These are phyloP conservation scores for Insectozyma bohioensis DNA, from an alignment of 1,139 yeast genomes.

Conservation along the genomic window DNA sequence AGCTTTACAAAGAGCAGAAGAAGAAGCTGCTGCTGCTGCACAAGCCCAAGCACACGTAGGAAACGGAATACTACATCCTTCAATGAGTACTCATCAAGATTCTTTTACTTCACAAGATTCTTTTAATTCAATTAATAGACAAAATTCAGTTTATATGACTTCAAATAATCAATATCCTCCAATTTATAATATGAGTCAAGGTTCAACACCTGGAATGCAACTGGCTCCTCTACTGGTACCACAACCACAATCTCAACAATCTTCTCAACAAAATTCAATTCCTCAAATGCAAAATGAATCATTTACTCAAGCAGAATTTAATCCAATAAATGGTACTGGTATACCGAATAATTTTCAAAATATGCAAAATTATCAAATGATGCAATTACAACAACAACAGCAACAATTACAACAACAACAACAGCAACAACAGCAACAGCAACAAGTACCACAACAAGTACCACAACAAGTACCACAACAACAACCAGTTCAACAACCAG, in stretches of 20 bases:
- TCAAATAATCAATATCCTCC: constrained; percentile 11
- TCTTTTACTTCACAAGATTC: constrained; percentile 19
- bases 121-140: constrained; percentile 17
- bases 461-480: constrained; percentile 20
- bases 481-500: constrained; percentile 17
- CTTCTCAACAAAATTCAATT: constrained; percentile 5
- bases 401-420: constrained; percentile 16
- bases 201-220: constrained; percentile 15
- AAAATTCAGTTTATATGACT: constrained; percentile 11
- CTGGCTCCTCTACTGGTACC: constrained; percentile 24
- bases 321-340: constrained; percentile 15
- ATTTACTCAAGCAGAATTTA: constrained; percentile 30
- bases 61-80: constrained; percentile 1
- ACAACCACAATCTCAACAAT: constrained; percentile 11
- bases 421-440: constrained; percentile 16
- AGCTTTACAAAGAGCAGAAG: constrained; percentile 16
- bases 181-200: constrained; percentile 10
- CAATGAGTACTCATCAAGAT: constrained; percentile 6
- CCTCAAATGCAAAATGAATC: constrained; percentile 15
- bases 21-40: constrained; percentile 12
- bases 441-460: constrained; percentile 16
- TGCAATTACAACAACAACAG: constrained; percentile 19
- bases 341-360: constrained; percentile 24
- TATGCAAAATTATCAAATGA: constrained; percentile 28
- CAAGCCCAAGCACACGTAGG: constrained; percentile 8